Percentiles rank a stretch among this genome's conserved stretches.
These are phyloP conservation scores for Coemansia sp. DNA, from an alignment of 192 early-diverging fungal species.

Conservation along the genomic window DNA sequence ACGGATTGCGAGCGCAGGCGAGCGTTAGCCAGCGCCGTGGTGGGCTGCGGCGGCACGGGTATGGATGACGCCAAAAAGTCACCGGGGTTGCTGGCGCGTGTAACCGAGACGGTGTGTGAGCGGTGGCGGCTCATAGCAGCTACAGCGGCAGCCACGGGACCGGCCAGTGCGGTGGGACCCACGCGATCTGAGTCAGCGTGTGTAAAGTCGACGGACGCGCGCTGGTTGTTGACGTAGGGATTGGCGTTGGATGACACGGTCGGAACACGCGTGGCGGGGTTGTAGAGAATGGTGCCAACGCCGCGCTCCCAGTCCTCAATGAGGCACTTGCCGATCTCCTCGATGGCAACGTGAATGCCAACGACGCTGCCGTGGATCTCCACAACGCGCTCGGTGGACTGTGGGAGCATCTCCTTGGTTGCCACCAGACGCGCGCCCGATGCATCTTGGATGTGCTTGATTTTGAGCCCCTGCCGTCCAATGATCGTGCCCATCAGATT, in stretches of 20 bases:
- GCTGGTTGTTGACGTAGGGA: slow-evolving; percentile 54
- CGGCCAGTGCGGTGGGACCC: slow-evolving; percentile 8
- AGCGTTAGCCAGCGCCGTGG: slow-evolving; percentile 27
- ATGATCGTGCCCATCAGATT: slow-evolving; percentile 90
- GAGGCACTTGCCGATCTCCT: slow-evolving; percentile 81
- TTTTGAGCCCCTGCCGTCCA: slow-evolving; percentile 89
- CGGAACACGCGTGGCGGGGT: slow-evolving; percentile 63
- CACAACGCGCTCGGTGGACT: slow-evolving; percentile 90
- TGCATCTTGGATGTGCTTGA: slow-evolving; percentile 92
- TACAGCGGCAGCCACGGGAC: slow-evolving; percentile 23
- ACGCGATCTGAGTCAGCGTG: slow-evolving; percentile 44
- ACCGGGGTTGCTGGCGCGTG: slow-evolving; percentile 21
- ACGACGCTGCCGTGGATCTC: slow-evolving; percentile 84
- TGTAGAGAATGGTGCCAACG: slow-evolving; percentile 81
- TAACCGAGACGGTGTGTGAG: slow-evolving; percentile 54
- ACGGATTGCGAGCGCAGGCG: slow-evolving; percentile 55
- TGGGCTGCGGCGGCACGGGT: slow-evolving; percentile 42
- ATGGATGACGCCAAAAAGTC: slow-evolving; percentile 50
- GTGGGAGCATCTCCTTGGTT: slow-evolving; percentile 88
- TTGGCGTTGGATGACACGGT: slow-evolving; percentile 51
- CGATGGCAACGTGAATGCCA: slow-evolving; percentile 79
- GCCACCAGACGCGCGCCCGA: slow-evolving; percentile 86
- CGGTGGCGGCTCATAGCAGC: slow-evolving; percentile 51
- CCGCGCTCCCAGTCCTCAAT: slow-evolving; percentile 84
- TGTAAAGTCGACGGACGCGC: slow-evolving; percentile 45